Conservation (phyloP, 192 early-diverging fungal genomes). For the Entomortierella chlamydospora region DNA sequence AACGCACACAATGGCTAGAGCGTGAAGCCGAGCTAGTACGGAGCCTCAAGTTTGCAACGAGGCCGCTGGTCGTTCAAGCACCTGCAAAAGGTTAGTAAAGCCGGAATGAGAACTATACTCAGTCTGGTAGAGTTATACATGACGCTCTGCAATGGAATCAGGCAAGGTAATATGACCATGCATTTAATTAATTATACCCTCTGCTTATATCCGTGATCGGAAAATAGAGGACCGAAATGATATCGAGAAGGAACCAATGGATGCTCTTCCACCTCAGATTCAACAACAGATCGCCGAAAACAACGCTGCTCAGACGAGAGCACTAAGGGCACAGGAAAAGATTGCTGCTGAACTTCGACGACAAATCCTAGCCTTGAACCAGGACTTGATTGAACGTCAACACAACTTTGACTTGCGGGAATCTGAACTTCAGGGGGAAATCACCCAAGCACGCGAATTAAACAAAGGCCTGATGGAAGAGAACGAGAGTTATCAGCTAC, state of each 20-base stretch:
- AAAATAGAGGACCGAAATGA: conserved; percentile 9
- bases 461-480: conserved; percentile 81
- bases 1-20: conserved; percentile 58
- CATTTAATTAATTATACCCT: not conserved
- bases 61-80: conserved; percentile 50
- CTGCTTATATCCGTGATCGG: not conserved
- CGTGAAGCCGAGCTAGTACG: conserved; percentile 58
- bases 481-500: conserved; percentile 83
- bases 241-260: not conserved
- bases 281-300: conserved; percentile 57
- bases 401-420: conserved; percentile 12
- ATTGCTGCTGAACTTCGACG: conserved; percentile 46
- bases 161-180: not conserved
- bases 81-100: conserved; percentile 36
- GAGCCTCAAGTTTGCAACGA: conserved; percentile 53
- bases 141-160: not conserved
- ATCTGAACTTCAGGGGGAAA: conserved; percentile 62
- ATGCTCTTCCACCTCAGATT: conserved; percentile 25
- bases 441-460: conserved; percentile 71
- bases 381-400: conserved; percentile 41
- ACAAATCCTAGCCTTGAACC: conserved; percentile 54
- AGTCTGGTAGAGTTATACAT: not conserved
- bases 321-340: conserved; percentile 51
- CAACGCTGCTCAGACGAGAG: conserved; percentile 55
- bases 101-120: not conserved